A percentile compares a stretch with the other conserved stretches of the same genome.
Conservation (phyloP, 768 basidiomycete genomes). For the Auricularia sp. region DNA sequence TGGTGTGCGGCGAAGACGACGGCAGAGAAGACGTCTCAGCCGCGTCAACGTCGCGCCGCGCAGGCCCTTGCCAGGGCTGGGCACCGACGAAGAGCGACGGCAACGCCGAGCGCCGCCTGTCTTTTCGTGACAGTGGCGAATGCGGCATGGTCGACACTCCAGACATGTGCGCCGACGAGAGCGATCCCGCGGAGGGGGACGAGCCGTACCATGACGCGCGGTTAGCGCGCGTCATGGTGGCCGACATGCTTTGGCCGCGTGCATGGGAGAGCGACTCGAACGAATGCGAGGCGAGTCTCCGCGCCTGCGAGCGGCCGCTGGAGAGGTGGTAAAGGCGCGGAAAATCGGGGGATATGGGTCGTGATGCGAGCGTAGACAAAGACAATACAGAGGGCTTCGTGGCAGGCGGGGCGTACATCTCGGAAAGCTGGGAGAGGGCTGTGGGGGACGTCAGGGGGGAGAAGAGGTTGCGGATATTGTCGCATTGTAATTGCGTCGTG, state of each 20-base stretch:
- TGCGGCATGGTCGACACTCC: conserved; percentile 36
- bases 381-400: conserved; percentile 4
- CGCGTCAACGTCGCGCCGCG: not conserved
- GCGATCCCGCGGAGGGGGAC: conserved; percentile 19
- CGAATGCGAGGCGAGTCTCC: not conserved
- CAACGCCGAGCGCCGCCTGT: conserved; percentile 48
- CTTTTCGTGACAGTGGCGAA: conserved; percentile 32
- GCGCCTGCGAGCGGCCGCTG: not conserved
- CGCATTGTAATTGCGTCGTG: conserved; percentile 70
- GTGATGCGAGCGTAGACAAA: conserved; percentile 16
- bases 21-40: not conserved
- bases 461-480: conserved; percentile 70
- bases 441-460: conserved; percentile 62
- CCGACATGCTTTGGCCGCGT: not conserved
- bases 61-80: not conserved
- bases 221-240: conserved; percentile 27
- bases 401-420: conserved; percentile 83
- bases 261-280: not conserved
- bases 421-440: conserved; percentile 66
- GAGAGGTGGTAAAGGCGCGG: conserved; percentile 2
- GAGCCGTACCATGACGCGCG: conserved; percentile 71
- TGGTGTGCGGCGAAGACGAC: not conserved
- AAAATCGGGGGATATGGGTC: conserved; percentile 36
- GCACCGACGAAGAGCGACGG: conserved; percentile 29
- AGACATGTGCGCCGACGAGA: conserved; percentile 29